Base-by-base conservation (phyloP, 2,329 filamentous ascomycete genomes). In the Diaporthe sp. region DNA sequence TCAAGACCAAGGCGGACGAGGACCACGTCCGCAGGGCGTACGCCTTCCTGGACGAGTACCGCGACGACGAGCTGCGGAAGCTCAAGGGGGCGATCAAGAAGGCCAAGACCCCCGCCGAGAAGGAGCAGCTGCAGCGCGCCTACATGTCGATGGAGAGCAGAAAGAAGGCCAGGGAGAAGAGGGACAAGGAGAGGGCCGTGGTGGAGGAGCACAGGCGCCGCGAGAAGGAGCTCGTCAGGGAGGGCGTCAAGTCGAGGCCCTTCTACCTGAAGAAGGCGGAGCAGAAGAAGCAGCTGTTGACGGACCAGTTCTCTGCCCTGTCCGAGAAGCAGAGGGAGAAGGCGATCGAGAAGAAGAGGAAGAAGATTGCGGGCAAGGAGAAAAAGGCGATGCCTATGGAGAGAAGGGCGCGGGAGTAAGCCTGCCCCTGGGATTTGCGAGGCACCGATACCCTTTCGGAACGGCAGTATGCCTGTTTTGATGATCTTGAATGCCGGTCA, bases 261-360 rank as follows among this genome's bases (percentile, higher is more conserved):
- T 99, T 95, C 85, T 98, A 94, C 84, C 86, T 98, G 79, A 99
- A 99, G 90, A 93, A 92, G 86, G 92, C 92, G 80, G 96, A 98
- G 85, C 91, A 97, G 87, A 97, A 97, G 92, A 95, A 96, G 87
- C 87, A 93, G 83, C 87, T 95, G 72, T 86, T 98, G 76, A 87
- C 94, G 80, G 92, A 97, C 79, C 91, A 93, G 81, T 98, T 94
- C 84, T 90, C 92, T 79, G 90, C 90, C 75, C 93, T 98, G 93
- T 97, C 94, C 84, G 93, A 93, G 81, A 93, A 92, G 82, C 92
- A 98, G 84, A 90, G 95, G 75, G 94, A 97, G 76, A 93, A 92
- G 85, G 92, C 93, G 19, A 94, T 98, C 79, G 95, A 97, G 88
- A 89, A 94, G 81, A 92, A 93, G 85, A 87, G 95, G 83, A 98